Base-by-base conservation (phyloP, 2,329 filamentous ascomycete species). In the Domatiomyces catenatus region DNA sequence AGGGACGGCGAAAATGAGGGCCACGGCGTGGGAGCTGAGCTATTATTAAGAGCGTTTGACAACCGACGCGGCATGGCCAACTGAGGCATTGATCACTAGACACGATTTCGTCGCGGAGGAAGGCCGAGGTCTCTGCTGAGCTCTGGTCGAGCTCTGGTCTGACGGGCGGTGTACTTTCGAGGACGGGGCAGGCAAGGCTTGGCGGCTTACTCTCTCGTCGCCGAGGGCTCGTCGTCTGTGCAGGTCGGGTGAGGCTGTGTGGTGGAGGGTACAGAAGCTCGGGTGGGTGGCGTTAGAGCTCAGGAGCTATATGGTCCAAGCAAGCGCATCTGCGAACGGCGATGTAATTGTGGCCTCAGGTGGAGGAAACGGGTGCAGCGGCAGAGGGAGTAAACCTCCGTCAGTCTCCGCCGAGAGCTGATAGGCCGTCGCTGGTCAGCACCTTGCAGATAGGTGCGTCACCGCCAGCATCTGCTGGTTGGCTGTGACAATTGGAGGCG, bases 51-150 rank as follows among this genome's bases (percentile, higher is more conserved):
- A 79, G 76, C 73, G 65, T 75, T 79, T 62, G 76, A 73, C 62
- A 71, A 71, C 71, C 76, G 75, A 70, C 75, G 72, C 75, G 77
- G 77, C 78, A 81, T 81, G 68, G 73, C 72, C 49, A 56, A 50
- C 51, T 15, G 28, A 47, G 19, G 39, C 36, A 45, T 43, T 32
- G 17, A 42, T 17, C 19, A 39, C 32, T 39, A 39, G 10, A 15
- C 3, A 15, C 32, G 5, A 39, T 39, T 39, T 39, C 32, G 32
- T 39, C 10, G 32, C 32, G 32, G 32, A 39, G 32, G 32, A 39
- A 39, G 15, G 32, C 15, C 32, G 32, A 15, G 2, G 32, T 39
- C 32, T 39, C 32, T 39, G 32, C 32, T 15, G 32, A 39, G 10
- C 32, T 39, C 22, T 24, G 22, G 22, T 24, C 22, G 22, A 24